These are phyloP conservation scores for Yamadazyma pseudoaaseri DNA, from an alignment of 1,139 yeast genomes.

Conservation along the genomic window DNA sequence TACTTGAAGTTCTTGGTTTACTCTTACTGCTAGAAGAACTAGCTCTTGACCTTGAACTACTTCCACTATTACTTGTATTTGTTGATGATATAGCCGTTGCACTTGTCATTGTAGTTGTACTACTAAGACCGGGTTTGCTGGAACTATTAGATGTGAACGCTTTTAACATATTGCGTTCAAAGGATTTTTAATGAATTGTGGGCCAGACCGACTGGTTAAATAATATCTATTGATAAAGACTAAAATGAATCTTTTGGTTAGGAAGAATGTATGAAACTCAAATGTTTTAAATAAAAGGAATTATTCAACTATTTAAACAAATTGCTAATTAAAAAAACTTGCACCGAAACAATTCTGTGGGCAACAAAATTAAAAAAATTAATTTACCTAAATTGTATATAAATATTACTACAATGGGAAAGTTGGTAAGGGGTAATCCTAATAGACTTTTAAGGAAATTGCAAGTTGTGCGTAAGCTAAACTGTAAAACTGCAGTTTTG, in stretches of 20 bases:
- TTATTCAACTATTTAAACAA: slow-evolving; percentile 3
- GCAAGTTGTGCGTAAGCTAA: not conserved
- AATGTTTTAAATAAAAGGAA: slow-evolving; percentile 8
- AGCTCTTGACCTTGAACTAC: not conserved
- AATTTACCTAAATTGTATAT: not conserved
- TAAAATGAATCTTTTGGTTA: not conserved
- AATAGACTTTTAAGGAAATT: not conserved
- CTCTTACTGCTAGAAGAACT: slow-evolving; percentile 1
- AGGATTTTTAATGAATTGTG: not conserved
- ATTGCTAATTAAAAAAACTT: not conserved
- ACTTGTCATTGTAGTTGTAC: slow-evolving; percentile 1
- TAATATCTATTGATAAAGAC: not conserved
- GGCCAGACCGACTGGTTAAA: not conserved
- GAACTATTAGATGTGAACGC: slow-evolving; percentile 12
- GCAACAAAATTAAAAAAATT: not conserved
- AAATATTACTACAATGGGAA: not conserved
- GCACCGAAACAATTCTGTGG: not conserved
- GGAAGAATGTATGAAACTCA: slow-evolving; percentile 8
- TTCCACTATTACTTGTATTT: not conserved
- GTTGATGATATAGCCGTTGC: not conserved
- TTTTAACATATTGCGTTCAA: slow-evolving; percentile 12
- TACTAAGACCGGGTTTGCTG: not conserved
- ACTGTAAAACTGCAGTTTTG: no score
- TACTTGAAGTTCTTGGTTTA: slow-evolving; percentile 1
- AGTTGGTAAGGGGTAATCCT: not conserved